These are phyloP conservation scores for Aurantiochytrium sp. DNA, from an alignment of 108 stramenopile genomes.

Conservation along the genomic window DNA sequence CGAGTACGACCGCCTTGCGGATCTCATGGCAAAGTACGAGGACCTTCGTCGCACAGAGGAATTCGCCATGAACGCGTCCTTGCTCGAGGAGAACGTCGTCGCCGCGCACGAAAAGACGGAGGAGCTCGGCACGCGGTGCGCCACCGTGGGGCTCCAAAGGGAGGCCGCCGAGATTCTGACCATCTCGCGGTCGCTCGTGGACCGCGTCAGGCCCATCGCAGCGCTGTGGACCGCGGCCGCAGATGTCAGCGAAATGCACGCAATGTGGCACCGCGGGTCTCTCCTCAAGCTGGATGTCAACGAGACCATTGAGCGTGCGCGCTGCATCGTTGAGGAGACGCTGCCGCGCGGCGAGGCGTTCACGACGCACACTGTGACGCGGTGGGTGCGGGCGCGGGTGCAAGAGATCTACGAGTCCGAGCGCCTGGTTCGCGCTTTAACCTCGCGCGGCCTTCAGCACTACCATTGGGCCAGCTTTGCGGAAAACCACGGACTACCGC, in stretches of 20 bases:
- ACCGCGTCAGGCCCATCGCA: background rate
- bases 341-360: background rate
- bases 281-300: background rate
- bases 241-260: background rate
- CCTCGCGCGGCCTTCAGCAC: background rate
- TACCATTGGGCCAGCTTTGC: background rate
- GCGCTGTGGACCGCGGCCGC: background rate
- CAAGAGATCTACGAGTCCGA: background rate
- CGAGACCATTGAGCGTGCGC: background rate
- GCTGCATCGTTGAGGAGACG: background rate
- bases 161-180: background rate
- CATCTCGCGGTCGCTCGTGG: background rate
- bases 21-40: background rate
- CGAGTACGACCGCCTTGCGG: background rate
- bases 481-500: background rate
- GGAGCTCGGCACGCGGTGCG: background rate
- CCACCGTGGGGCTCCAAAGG: background rate
- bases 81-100: background rate
- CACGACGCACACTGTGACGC: background rate
- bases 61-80: background rate
- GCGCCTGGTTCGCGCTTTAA: background rate
- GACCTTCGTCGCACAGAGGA: background rate
- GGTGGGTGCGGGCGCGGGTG: background rate
- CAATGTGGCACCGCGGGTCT: background rate
- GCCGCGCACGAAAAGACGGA: background rate